Evolutionary conservation across 148 eudicot species (phyloP), one percentile per base, ranked within the genome.

Genomic region (Rheum nobile): DNA sequence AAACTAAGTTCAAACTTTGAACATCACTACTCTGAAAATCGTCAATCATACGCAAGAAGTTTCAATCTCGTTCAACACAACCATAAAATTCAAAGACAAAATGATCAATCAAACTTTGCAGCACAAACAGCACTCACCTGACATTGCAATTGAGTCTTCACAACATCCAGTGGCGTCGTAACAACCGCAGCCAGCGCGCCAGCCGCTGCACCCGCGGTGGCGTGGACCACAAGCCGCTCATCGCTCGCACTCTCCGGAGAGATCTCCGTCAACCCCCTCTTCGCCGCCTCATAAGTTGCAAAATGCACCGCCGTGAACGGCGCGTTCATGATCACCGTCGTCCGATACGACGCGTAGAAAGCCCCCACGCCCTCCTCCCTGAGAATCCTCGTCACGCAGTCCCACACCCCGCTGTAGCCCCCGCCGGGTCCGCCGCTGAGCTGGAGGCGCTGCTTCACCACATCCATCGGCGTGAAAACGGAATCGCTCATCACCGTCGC

Each of bases 391-490:
- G 50, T 83, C 21, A 91, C 84, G 71, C 98, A 95, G 72, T 95
- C 92, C 85, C 72, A 78, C 29, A 95, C 87, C 42, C 97, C 97
- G 9, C 50, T 81, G 71, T 94, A 94, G 11, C 88, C 91, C 74
- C 96, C 90, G 14, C 82, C 76, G 16, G 31, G 76, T 0, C 86
- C 86, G 1, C 84, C 77, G 14, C 89, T 81, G 42, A 95, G 77
- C 80, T 95, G 98, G 76, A 95, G 77, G 82, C 98, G 75, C 83
- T 95, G 98, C 88, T 95, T 95, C 75, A 95, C 97, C 88, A 90
- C 78, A 79, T 95, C 98, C 98, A 95, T 91, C 0, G 98, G 98
- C 4, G 98, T 94, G 29, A 94, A 81, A 2, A 94, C 97, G 8
- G 96, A 96, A 69, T 95, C 98, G 75, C 96, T 91, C 72, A 93